A percentile compares a stretch with the other conserved stretches of the same genome.
Evolutionary conservation across 1,284 basidiomycete species (phyloP).

Genomic region (Ceratorhiza oryzae-sativae): DNA sequence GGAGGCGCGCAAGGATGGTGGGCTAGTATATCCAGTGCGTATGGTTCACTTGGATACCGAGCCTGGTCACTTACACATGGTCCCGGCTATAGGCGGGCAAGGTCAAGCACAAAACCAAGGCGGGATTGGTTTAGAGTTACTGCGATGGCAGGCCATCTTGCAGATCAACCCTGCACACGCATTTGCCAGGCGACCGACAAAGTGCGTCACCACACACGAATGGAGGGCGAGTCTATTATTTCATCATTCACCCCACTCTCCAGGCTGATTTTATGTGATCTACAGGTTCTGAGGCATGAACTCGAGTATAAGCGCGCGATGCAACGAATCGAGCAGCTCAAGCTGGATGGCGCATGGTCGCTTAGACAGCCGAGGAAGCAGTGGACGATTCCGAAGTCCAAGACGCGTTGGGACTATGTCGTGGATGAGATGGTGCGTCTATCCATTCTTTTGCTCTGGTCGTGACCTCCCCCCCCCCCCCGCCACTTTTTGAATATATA

Average conservation of each 20-base stretch:
- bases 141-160: constrained; percentile 72
- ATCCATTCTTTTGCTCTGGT: too few species aligned
- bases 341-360: constrained; percentile 85
- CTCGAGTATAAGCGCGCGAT: constrained; percentile 79
- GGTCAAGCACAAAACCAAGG: neutral
- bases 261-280: neutral
- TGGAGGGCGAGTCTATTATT: constrained; percentile 67
- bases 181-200: constrained; percentile 69
- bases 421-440: constrained; percentile 94
- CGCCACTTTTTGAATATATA: too few species aligned
- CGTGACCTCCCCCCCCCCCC: too few species aligned
- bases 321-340: constrained; percentile 86
- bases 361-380: constrained; percentile 97
- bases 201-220: constrained; percentile 77
- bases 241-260: constrained; percentile 11
- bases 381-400: constrained; percentile 77
- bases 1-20: constrained; percentile 37
- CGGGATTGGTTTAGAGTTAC: constrained; percentile 61
- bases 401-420: constrained; percentile 95
- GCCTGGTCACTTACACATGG: neutral
- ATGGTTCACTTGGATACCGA: neutral
- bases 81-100: constrained; percentile 13
- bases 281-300: constrained; percentile 77
- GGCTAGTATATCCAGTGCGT: constrained; percentile 27
- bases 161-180: constrained; percentile 76